These are phyloP conservation scores for Fusarium sp. DNA, from an alignment of 2,329 filamentous ascomycete species.

Conservation along the genomic window DNA sequence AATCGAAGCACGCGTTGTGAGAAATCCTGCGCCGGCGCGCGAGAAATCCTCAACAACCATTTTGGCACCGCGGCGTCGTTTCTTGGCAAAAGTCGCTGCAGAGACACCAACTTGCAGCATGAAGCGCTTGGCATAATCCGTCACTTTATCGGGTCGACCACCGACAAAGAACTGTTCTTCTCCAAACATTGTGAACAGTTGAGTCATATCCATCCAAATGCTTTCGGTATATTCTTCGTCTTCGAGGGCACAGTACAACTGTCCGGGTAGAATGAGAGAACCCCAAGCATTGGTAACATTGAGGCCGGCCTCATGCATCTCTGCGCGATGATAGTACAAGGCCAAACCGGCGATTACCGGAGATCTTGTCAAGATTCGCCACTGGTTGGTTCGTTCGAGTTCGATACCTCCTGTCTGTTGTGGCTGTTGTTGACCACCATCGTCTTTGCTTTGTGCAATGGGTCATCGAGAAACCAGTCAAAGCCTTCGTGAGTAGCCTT, in stretches of 20 bases:
- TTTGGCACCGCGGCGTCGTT: background rate
- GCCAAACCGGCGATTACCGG: background rate
- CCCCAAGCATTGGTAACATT: background rate
- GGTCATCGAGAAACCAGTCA: background rate
- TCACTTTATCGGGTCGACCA: background rate
- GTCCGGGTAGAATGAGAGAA: background rate
- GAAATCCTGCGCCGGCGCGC: background rate
- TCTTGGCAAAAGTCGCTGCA: background rate
- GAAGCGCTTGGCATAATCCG: background rate
- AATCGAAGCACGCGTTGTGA: background rate
- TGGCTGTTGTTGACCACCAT: background rate
- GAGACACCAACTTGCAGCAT: background rate
- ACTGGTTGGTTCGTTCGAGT: background rate
- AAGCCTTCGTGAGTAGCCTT: background rate
- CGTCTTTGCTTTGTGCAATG: background rate
- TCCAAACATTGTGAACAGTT: background rate
- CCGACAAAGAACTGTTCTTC: background rate
- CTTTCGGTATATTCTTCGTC: no score
- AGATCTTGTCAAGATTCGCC: background rate
- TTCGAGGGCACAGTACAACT: background rate
- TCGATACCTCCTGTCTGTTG: background rate
- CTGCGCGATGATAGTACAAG: background rate
- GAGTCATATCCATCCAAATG: background rate
- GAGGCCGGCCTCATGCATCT: background rate
- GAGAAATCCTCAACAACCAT: background rate